Base-by-base conservation (phyloP, 2,329 filamentous ascomycete genomes). In the Diaporthe ilicicola region DNA sequence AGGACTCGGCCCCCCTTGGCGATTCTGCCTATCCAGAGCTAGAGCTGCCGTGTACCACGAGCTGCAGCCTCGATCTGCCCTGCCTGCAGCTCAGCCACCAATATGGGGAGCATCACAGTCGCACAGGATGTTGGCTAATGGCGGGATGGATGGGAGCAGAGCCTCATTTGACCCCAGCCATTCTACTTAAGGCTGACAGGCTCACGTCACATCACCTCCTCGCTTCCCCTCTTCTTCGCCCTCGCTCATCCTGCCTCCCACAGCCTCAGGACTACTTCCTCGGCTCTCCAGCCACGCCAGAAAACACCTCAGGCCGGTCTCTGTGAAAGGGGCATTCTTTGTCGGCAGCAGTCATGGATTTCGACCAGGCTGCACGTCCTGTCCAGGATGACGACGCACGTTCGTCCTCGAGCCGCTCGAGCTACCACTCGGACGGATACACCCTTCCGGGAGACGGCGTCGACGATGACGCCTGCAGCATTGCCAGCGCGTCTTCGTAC, bases 351-450 rank as follows among this genome's bases (percentile, higher is more conserved):
- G 19, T 32, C 13, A 72, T 68, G 42, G 54, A 44, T 44, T 34
- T 32, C 37, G 39, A 66, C 1, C 17, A 22, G 29, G 27, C 27
- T 13, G 24, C 46, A 22, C 42, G 37, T 46, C 67, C 59, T 50
- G 24, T n/a, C 6, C 29, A 29, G 19, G 68, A 61, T 27, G 29
- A 71, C 48, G 48, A 37, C 29, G 42, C 32, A 5, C 9, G 46
- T 5, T 48, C 24, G 12, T 67, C 44, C 46, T 42, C 61, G n/a
- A 24, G 66, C n/a, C 42, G 48, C 54, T 34, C 32, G 32, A 62
- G 68, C 54, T 67, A 67, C n/a, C 8, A 50, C 29, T 70, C 68
- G 13, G 66, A 70, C 10, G 62, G 56, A n/a, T 67, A 61, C 17
- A 67, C 68, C 10, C 54, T 67, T 29, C 67, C 67, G 1, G 37